phyloP scores from a whole-genome alignment of 805 yeast genomes.

The Candida maris region DNA sequence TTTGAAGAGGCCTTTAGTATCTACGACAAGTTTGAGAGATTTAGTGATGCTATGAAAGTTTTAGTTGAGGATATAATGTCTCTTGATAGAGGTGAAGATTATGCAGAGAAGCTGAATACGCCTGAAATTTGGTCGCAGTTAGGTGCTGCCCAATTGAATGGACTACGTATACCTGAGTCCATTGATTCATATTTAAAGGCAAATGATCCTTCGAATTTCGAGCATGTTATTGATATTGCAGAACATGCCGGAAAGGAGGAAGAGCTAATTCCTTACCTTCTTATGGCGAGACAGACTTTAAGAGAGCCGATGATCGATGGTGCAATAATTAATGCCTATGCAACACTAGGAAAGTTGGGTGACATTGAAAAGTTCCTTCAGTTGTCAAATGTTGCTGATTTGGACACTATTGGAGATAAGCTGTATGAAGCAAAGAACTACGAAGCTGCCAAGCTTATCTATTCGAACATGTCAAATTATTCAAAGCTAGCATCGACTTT shows the following conservation, averaged over 20 bases:
- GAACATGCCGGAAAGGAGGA: constrained; percentile 96
- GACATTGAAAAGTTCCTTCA: constrained; percentile 84
- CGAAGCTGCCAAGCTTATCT: constrained; percentile 89
- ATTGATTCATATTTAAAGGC: constrained; percentile 90
- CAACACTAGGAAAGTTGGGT: constrained; percentile 65
- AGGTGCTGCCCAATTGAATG: constrained; percentile 94
- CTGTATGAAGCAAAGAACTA: constrained; percentile 77
- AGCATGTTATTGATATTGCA: constrained; percentile 88
- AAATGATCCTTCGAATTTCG: constrained; percentile 84
- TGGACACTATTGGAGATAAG: constrained; percentile 89
- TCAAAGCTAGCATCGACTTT: constrained; percentile 95
- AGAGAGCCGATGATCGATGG: constrained; percentile 94
- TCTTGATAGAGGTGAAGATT: constrained; percentile 88
- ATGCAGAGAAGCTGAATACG: constrained; percentile 83
- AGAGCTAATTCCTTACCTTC: constrained; percentile 79
- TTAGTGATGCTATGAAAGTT: constrained; percentile 79
- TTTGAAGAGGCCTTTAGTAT: constrained; percentile 93
- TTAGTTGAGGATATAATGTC: constrained; percentile 91
- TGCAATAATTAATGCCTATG: constrained; percentile 83
- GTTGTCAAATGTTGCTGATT: constrained; percentile 88
- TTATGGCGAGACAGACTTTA: constrained; percentile 86
- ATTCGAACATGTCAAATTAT: constrained; percentile 84
- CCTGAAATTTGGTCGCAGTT: constrained; percentile 92
- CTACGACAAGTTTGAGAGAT: constrained; percentile 77
- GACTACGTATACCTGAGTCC: constrained; percentile 87